Evolutionary conservation across 108 stramenopile species (phyloP).

Genomic region (Nitzschia sp.): DNA sequence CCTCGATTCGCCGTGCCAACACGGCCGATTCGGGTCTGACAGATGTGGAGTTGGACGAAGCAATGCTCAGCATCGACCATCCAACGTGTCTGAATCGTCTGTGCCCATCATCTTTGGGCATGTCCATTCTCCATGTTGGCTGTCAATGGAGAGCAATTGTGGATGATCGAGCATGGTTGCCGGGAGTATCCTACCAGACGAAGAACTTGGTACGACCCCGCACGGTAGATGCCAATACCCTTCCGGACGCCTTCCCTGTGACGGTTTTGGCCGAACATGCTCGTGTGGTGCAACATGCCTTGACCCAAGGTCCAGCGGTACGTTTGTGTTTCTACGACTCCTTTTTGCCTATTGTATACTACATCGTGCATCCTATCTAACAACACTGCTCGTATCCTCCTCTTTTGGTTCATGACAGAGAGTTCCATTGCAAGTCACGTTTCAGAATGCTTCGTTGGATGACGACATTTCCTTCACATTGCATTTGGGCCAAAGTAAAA

Average conservation of each 20-base stretch:
- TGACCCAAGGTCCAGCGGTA: slow-evolving; percentile 54
- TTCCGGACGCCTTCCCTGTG: slow-evolving; percentile 73
- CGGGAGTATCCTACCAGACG: slow-evolving; percentile 70
- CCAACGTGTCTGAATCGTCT: slow-evolving; percentile 74
- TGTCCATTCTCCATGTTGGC: slow-evolving; percentile 53
- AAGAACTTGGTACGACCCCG: slow-evolving; percentile 50
- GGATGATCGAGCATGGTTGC: slow-evolving; percentile 28
- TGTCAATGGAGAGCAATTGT: slow-evolving; percentile 66
- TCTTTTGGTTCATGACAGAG: slow-evolving; percentile 16
- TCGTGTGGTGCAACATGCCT: slow-evolving; percentile 52
- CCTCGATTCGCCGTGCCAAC: slow-evolving; percentile 79
- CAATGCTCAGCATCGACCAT: slow-evolving; percentile 22
- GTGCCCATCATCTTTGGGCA: slow-evolving; percentile 45
- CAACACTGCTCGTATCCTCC: no score
- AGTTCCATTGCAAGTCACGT: slow-evolving; percentile 50
- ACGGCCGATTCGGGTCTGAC: slow-evolving; percentile 7
- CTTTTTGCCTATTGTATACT: no score
- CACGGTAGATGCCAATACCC: no score
- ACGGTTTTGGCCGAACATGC: slow-evolving; percentile 56
- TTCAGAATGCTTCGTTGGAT: slow-evolving; percentile 61
- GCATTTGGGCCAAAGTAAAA: slow-evolving; percentile 47
- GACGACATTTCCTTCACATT: slow-evolving; percentile 61
- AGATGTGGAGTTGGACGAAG: background rate
- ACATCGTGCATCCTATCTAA: no score
- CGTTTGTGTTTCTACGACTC: background rate